These are phyloP conservation scores for Neostapfia colusana DNA, from an alignment of 176 grass and related monocot species.

Conservation along the genomic window DNA sequence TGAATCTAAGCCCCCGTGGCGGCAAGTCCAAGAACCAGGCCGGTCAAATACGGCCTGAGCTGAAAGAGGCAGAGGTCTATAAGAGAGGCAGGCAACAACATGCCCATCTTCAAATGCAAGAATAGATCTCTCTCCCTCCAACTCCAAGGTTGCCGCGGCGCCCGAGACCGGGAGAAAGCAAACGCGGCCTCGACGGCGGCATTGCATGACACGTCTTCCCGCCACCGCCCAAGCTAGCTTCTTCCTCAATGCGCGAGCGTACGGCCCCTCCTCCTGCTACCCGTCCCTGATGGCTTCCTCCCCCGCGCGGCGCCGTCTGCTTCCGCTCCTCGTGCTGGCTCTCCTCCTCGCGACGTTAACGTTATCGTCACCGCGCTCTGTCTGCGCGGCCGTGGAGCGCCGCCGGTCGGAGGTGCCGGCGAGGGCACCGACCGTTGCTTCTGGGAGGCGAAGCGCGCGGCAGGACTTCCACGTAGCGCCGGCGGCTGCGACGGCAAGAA, in stretches of 20 bases:
- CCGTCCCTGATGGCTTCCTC: slow-evolving; percentile 24
- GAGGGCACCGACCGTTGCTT: background rate
- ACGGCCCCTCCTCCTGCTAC: background rate
- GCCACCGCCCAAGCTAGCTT: background rate
- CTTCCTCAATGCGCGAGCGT: background rate
- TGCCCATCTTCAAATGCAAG: slow-evolving; percentile 17
- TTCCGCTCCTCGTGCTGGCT: background rate
- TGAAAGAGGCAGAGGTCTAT: background rate
- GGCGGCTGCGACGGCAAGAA: background rate
- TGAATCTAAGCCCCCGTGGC: slow-evolving; percentile 37
- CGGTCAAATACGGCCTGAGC: slow-evolving; percentile 3
- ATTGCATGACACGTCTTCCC: background rate
- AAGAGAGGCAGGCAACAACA: background rate
- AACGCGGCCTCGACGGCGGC: slow-evolving; percentile 7
- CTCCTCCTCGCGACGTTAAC: slow-evolving; percentile 12
- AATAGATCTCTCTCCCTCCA: background rate
- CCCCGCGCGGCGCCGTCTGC: background rate
- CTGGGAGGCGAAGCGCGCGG: background rate
- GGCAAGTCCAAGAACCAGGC: slow-evolving; percentile 34
- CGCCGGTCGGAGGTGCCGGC: background rate
- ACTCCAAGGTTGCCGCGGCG: background rate
- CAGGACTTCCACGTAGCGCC: slow-evolving; percentile 2
- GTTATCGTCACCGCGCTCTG: background rate
- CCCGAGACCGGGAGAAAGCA: slow-evolving; percentile 18
- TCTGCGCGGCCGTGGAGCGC: background rate